Evolutionary conservation across 208 protist species (phyloP).

Genomic region (Porcisia deanei): DNA sequence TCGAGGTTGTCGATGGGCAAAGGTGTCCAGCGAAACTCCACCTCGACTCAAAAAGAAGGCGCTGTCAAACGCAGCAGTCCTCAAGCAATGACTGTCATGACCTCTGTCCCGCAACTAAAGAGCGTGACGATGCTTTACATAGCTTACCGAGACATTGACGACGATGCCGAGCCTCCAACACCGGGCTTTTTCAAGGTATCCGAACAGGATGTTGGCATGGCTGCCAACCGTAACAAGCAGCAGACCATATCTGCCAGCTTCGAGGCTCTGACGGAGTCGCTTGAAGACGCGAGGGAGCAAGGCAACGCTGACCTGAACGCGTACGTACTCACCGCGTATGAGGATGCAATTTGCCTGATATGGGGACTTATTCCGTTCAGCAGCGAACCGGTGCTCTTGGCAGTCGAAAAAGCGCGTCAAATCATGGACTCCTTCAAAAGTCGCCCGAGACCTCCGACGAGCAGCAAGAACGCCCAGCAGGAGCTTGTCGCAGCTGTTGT

Average conservation of each 20-base stretch:
- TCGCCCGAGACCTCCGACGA: constrained; percentile 38
- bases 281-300: constrained; percentile 40
- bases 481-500: constrained; percentile 60
- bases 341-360: constrained; percentile 61
- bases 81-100: constrained; percentile 3
- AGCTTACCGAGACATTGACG: constrained; percentile 56
- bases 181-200: background rate
- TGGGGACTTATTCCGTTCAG: constrained; percentile 69
- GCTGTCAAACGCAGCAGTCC: background rate
- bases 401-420: constrained; percentile 51
- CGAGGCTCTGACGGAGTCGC: constrained; percentile 49
- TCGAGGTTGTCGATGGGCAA: constrained; percentile 16
- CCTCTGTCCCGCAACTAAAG: constrained; percentile 47
- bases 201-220: constrained; percentile 11
- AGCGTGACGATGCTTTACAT: constrained; percentile 73
- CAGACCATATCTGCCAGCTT: constrained; percentile 41
- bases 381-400: constrained; percentile 59
- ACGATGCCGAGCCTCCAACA: background rate
- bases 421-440: constrained; percentile 50
- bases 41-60: constrained; percentile 7
- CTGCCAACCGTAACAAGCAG: constrained; percentile 22
- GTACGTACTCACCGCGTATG: constrained; percentile 56
- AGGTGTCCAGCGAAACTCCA: constrained; percentile 4
- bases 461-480: constrained; percentile 24
- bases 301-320: constrained; percentile 43